Evolutionary conservation across 257 asterid species (phyloP).

Genomic region (Penstemon newberryi): DNA sequence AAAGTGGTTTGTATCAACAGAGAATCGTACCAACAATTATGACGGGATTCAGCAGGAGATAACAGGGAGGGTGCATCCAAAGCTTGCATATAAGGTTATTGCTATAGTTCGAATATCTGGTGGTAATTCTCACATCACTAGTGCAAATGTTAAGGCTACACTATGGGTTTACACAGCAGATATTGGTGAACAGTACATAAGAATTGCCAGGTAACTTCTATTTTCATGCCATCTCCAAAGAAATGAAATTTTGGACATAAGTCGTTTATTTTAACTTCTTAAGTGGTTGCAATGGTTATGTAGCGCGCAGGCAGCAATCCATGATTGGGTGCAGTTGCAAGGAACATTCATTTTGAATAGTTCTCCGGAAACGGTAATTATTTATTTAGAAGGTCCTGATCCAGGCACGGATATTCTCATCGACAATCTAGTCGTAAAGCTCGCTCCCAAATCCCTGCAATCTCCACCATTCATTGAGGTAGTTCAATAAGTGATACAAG

Average conservation of each 20-base stretch:
- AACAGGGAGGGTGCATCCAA: conserved; percentile 69
- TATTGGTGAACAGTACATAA: conserved; percentile 72
- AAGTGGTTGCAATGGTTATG: not conserved
- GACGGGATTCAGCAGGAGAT: conserved; percentile 94
- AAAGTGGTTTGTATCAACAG: conserved; percentile 73
- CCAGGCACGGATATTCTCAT: conserved; percentile 86
- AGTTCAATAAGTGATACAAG: conserved; percentile 21
- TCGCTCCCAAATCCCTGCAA: conserved; percentile 73
- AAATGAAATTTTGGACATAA: too few species aligned
- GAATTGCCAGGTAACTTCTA: conserved; percentile 60
- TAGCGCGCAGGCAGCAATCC: conserved; percentile 84
- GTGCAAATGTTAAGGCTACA: conserved; percentile 68
- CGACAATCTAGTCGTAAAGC: conserved; percentile 59
- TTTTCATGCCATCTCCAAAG: not conserved
- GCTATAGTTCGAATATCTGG: conserved; percentile 72
- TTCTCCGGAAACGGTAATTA: conserved; percentile 54
- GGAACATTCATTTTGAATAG: conserved; percentile 83
- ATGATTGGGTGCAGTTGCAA: conserved; percentile 78
- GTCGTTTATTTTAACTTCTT: too few species aligned
- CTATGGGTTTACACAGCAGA: conserved; percentile 68
- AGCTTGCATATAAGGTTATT: conserved; percentile 72
- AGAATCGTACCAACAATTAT: conserved; percentile 76
- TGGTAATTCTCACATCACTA: conserved; percentile 34
- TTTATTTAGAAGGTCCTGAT: conserved; percentile 88
- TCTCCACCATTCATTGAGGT: conserved; percentile 75